Conservation (phyloP, 768 basidiomycete genomes). For the Coprinellus micaceus region DNA sequence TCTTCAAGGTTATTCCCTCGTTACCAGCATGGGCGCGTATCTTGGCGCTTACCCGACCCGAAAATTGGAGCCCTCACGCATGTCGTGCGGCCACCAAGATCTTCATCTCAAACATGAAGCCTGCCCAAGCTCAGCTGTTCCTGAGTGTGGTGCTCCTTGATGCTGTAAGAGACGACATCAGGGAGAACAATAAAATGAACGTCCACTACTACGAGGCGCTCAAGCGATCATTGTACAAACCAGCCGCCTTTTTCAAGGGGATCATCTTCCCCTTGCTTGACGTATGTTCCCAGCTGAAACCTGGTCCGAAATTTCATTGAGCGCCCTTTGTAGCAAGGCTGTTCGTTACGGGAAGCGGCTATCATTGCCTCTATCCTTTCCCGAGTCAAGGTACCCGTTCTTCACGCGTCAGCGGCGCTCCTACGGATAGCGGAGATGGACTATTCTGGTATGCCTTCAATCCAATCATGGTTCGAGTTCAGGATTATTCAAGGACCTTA, state of each 20-base stretch:
- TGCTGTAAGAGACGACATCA: conserved; percentile 85
- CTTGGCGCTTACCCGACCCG: conserved; percentile 86
- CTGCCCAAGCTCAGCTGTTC: conserved; percentile 88
- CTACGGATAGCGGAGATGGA: conserved; percentile 95
- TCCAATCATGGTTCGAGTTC: too few relatives aligned
- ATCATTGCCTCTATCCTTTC: conserved; percentile 90
- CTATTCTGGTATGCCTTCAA: conserved; percentile 62
- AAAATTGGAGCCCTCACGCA: conserved; percentile 94
- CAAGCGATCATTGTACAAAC: conserved; percentile 91
- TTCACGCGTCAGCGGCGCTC: conserved; percentile 94
- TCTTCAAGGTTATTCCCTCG: conserved; percentile 97
- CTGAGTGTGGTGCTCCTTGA: conserved; percentile 89
- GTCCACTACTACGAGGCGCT: conserved; percentile 93
- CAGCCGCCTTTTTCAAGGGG: conserved; percentile 97
- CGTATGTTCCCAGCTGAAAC: conserved; percentile 53
- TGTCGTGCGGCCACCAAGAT: conserved; percentile 92
- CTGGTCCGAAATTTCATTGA: too few relatives aligned
- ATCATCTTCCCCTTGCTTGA: conserved; percentile 94
- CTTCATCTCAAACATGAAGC: conserved; percentile 96
- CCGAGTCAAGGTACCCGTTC: conserved; percentile 89
- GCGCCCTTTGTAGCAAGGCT: conserved; percentile 47
- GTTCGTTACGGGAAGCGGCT: conserved; percentile 90
- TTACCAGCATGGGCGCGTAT: conserved; percentile 95
- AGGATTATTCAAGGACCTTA: conserved; percentile 1
- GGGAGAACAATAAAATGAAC: conserved; percentile 80